Percentiles rank a stretch among this genome's conserved stretches.
phyloP scores from a whole-genome alignment of 2,329 filamentous ascomycete genomes.

The Aureobasidium uvarum region DNA sequence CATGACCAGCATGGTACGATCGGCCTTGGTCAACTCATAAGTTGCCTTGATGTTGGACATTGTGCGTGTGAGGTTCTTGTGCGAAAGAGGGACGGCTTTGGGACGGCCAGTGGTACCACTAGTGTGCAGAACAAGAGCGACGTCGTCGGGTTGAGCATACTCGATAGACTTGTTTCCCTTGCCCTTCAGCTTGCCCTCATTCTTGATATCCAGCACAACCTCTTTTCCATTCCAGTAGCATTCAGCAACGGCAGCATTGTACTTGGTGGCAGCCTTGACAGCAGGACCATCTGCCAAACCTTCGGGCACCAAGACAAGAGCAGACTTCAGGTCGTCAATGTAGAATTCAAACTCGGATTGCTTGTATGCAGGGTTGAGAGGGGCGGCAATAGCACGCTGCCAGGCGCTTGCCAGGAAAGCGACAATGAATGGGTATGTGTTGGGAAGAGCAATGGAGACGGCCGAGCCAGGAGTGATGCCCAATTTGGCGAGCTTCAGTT shows the following conservation, averaged over 20 bases:
- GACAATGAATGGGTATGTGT: slow-evolving; percentile 85
- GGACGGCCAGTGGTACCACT: slow-evolving; percentile 81
- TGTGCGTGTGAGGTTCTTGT: slow-evolving; percentile 75
- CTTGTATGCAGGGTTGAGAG: slow-evolving; percentile 86
- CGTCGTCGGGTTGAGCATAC: slow-evolving; percentile 67
- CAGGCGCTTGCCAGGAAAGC: slow-evolving; percentile 82
- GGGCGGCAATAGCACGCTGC: slow-evolving; percentile 79
- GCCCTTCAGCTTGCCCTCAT: slow-evolving; percentile 63
- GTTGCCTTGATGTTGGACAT: slow-evolving; percentile 80
- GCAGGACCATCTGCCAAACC: slow-evolving; percentile 67
- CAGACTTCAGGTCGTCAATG: slow-evolving; percentile 81
- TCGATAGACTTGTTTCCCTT: slow-evolving; percentile 51
- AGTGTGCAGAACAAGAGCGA: slow-evolving; percentile 79
- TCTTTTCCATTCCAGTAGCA: slow-evolving; percentile 74
- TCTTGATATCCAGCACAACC: slow-evolving; percentile 75
- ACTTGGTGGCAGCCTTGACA: slow-evolving; percentile 73
- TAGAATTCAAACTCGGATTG: slow-evolving; percentile 91
- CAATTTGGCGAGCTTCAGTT: slow-evolving; percentile 71
- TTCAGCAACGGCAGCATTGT: slow-evolving; percentile 80
- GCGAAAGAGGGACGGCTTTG: slow-evolving; percentile 80
- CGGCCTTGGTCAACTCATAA: slow-evolving; percentile 66
- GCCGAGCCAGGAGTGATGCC: slow-evolving; percentile 68
- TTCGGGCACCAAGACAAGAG: slow-evolving; percentile 70
- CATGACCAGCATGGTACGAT: slow-evolving; percentile 86
- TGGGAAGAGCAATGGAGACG: slow-evolving; percentile 79